Evolutionary conservation across 768 basidiomycete genomes (phyloP), one percentile per base, ranked within the genome.

Genomic region (Panellus pusillus): DNA sequence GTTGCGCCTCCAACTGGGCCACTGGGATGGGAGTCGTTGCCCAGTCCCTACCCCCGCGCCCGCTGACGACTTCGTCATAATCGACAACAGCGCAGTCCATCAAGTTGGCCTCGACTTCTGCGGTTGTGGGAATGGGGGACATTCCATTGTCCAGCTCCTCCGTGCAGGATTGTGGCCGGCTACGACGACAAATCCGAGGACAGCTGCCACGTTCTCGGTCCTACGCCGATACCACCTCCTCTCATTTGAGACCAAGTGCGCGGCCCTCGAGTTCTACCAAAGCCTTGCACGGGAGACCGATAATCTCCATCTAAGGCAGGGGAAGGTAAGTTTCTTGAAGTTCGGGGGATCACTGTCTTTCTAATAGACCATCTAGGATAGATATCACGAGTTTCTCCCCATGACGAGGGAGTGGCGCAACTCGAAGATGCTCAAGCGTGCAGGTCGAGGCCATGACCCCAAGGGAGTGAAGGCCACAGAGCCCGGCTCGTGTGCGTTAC

Each of bases 61-160:
- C 13, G 50, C 54, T 28, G 50, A 68, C n/a, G 52, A 64, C 13
- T 74, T 73, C 48, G 57, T 66, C 2, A 53, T 75, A 14, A 48
- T 75, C 44, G 60, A 71, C 48, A 54, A 41, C 0, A 60, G 62
- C 46, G 71, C 68, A 0, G 63, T 75, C 15, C 72, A 73, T 45
- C 31, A 57, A 3, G 64, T 74, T 2, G 49, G 29, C 5, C 31
- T 74, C 1, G 58, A 66, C 47, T 75, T 66, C 49, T 75, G 74
- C 46, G 44, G 52, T 2, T 52, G 51, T 13, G 42, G 44, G 8
- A 24, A 20, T 18, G 32, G 38, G 28, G 13, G 55, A 20, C 24
- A 20, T 4, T 11, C 6, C 2, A 37, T 37, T 3, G 14, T 47
- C 2, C 61, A 62, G 24, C 47, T 63, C 6, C 40, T 57, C 5